Conservation (phyloP, 257 asterid species). For the Haberlea rhodopensis region DNA sequence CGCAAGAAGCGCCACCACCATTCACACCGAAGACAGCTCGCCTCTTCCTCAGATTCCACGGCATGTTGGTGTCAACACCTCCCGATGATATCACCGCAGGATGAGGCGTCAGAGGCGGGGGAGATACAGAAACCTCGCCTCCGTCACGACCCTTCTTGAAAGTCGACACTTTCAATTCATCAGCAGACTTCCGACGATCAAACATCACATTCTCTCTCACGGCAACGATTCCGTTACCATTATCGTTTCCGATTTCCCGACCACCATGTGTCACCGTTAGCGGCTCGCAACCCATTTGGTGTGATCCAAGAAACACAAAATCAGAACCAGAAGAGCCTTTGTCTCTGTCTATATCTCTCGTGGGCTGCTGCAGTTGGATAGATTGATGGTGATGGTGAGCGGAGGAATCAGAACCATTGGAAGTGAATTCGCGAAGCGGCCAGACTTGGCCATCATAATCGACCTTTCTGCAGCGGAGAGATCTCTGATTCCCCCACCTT, state of each 20-base stretch:
- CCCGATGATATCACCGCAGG: constrained; percentile 26
- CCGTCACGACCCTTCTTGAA: constrained; percentile 51
- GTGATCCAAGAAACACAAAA: constrained; percentile 24
- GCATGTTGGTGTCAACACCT: constrained; percentile 35
- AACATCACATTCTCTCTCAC: constrained; percentile 65
- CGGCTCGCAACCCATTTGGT: constrained; percentile 29
- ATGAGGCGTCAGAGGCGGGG: constrained; percentile 34
- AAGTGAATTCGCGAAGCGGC: constrained; percentile 30
- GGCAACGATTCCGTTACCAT: constrained; percentile 52
- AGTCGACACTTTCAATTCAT: constrained; percentile 59
- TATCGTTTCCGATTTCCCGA: not conserved
- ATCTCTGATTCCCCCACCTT: constrained; percentile 51
- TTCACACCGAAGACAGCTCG: constrained; percentile 39
- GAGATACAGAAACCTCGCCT: constrained; percentile 33
- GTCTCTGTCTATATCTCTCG: constrained; percentile 31
- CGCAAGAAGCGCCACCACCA: constrained; percentile 16
- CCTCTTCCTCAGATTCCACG: constrained; percentile 85
- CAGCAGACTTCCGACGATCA: constrained; percentile 79
- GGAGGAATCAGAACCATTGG: constrained; percentile 27
- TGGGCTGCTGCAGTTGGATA: constrained; percentile 40
- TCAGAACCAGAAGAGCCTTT: constrained; percentile 9
- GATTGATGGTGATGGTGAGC: constrained; percentile 26
- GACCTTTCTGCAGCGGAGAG: constrained; percentile 55
- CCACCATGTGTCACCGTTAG: constrained; percentile 12
- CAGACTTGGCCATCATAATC: constrained; percentile 39